These are phyloP conservation scores for Umbelopsis vinacea DNA, from an alignment of 192 early-diverging fungal species.

Conservation along the genomic window DNA sequence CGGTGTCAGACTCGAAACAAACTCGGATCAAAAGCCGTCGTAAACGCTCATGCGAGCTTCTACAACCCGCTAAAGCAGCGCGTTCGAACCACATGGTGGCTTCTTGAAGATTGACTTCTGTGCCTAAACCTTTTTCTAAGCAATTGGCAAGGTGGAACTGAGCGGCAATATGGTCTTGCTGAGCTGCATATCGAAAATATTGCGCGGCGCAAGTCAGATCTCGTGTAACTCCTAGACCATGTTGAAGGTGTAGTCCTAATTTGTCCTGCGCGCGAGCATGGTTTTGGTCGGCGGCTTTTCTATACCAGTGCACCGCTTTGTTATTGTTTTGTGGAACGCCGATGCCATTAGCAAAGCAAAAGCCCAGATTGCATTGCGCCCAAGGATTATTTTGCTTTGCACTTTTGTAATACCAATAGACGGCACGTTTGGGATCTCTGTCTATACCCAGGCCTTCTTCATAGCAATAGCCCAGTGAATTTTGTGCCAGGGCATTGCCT, in stretches of 20 bases:
- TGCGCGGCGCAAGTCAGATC: slow-evolving; percentile 50
- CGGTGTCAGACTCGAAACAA: slow-evolving; percentile 30
- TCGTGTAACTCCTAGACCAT: slow-evolving; percentile 51
- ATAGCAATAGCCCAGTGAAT: slow-evolving; percentile 81
- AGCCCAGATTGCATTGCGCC: slow-evolving; percentile 86
- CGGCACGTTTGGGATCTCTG: slow-evolving; percentile 59
- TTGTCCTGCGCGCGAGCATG: slow-evolving; percentile 63
- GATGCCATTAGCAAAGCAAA: slow-evolving; percentile 77
- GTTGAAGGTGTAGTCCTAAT: slow-evolving; percentile 56
- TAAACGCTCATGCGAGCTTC: slow-evolving; percentile 52
- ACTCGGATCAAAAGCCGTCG: slow-evolving; percentile 53
- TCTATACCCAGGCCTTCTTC: slow-evolving; percentile 77
- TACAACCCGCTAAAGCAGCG: slow-evolving; percentile 49
- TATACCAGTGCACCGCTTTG: slow-evolving; percentile 63
- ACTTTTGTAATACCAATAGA: slow-evolving; percentile 67
- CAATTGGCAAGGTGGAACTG: slow-evolving; percentile 57
- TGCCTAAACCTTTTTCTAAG: slow-evolving; percentile 52
- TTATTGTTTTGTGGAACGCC: slow-evolving; percentile 62
- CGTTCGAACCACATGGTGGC: slow-evolving; percentile 41
- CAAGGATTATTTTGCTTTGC: slow-evolving; percentile 75
- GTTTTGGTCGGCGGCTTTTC: slow-evolving; percentile 57
- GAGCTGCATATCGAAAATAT: slow-evolving; percentile 68
- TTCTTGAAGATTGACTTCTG: slow-evolving; percentile 29
- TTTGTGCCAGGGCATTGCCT: slow-evolving; percentile 77
- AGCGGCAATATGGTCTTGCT: slow-evolving; percentile 64